Conservation (phyloP, 805 yeast species). For the Saturnispora sanitii region DNA sequence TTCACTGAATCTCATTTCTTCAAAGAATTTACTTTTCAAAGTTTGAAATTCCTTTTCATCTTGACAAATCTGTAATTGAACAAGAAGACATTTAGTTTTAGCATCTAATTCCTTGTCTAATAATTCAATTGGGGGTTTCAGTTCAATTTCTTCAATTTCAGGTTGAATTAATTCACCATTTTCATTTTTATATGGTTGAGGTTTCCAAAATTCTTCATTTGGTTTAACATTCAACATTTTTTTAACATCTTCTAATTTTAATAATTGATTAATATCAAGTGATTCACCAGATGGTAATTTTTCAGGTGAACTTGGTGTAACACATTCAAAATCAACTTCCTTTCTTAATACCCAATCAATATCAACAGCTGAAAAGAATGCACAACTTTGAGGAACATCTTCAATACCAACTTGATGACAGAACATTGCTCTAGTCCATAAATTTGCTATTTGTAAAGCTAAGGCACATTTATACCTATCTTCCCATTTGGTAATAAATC, state of each 20-base stretch:
- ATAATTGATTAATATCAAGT: slow-evolving; percentile 45
- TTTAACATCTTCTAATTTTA: slow-evolving; percentile 30
- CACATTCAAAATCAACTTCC: slow-evolving; percentile 85
- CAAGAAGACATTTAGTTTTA: slow-evolving; percentile 17
- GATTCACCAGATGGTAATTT: slow-evolving; percentile 76
- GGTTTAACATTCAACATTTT: slow-evolving; percentile 16
- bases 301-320: slow-evolving; percentile 75
- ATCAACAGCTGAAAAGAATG: slow-evolving; percentile 91
- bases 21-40: slow-evolving; percentile 16
- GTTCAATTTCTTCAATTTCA: slow-evolving; percentile 9
- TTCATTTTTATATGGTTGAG: neutral
- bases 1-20: slow-evolving; percentile 12
- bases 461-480: slow-evolving; percentile 72
- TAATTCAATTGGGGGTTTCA: slow-evolving; percentile 22
- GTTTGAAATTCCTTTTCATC: slow-evolving; percentile 22
- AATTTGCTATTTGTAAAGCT: slow-evolving; percentile 77
- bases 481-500: slow-evolving; percentile 66
- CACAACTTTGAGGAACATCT: slow-evolving; percentile 89
- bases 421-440: slow-evolving; percentile 96
- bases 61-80: slow-evolving; percentile 25
- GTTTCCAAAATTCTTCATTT: slow-evolving; percentile 2
- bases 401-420: slow-evolving; percentile 84
- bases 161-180: neutral
- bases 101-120: slow-evolving; percentile 22
- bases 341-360: slow-evolving; percentile 81